Percentiles rank a stretch among this genome's conserved stretches.
Conservation (phyloP, 495 filamentous ascomycete genomes). For the Penicillium pancosmium region DNA sequence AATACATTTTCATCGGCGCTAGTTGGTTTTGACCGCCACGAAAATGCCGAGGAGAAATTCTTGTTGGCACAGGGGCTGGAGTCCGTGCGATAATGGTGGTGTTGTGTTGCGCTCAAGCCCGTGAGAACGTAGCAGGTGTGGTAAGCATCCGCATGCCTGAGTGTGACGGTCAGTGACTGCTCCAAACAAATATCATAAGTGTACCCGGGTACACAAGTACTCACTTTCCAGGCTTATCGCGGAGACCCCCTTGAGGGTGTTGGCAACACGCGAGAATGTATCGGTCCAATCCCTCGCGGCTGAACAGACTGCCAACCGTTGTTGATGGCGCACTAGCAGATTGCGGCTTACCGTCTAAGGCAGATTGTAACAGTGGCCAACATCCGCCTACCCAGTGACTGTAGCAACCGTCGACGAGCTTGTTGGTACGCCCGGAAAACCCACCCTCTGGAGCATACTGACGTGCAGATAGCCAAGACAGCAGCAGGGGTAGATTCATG, state of each 20-base stretch:
- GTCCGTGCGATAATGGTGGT: conserved; percentile 67
- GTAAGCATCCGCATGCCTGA: conserved; percentile 79
- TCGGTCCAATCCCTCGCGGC: conserved; percentile 77
- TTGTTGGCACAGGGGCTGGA: conserved; percentile 36
- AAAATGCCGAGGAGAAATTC: conserved; percentile 58
- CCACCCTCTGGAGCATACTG: conserved; percentile 94
- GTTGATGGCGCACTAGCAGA: conserved; percentile 20
- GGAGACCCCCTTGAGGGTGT: conserved; percentile 73
- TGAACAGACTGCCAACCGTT: conserved; percentile 63
- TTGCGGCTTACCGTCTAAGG: conserved; percentile 55
- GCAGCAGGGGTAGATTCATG: conserved; percentile 74
- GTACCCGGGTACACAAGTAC: conserved; percentile 30
- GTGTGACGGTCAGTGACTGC: conserved; percentile 19
- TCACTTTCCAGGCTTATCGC: conserved; percentile 93
- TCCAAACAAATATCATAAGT: conserved; percentile 12
- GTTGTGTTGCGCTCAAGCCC: conserved; percentile 80
- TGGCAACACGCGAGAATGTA: conserved; percentile 93
- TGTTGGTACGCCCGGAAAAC: conserved; percentile 92
- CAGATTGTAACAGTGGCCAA: conserved; percentile 88
- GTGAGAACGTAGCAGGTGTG: conserved; percentile 90
- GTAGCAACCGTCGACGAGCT: conserved; percentile 97
- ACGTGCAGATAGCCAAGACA: conserved; percentile 85
- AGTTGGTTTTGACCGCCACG: conserved; percentile 61
- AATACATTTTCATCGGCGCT: conserved; percentile 49
- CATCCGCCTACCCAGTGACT: conserved; percentile 96